Percentiles rank a stretch among this genome's conserved stretches.
phyloP scores from a whole-genome alignment of 148 eudicot species.

The Pharnaceum exiguum region DNA sequence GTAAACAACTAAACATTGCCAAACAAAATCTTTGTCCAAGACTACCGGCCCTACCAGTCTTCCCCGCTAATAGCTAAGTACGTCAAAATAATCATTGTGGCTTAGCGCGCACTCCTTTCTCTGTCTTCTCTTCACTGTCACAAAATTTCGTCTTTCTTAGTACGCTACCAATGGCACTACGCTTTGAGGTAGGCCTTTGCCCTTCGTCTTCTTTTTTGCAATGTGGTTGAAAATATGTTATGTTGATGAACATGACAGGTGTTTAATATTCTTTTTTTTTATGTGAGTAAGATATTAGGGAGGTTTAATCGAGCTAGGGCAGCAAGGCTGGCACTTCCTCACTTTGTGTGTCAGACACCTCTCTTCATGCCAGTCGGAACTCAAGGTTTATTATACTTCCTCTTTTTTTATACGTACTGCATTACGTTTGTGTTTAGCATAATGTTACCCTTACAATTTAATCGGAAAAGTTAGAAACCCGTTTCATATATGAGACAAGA shows the following conservation, averaged over 20 bases:
- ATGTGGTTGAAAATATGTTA: neutral
- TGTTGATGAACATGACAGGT: neutral
- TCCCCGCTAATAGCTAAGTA: too few species aligned
- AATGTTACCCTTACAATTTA: neutral
- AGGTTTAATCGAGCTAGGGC: conserved; percentile 91
- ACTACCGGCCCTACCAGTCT: too few species aligned
- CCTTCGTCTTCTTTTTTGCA: too few species aligned
- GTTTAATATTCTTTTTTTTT: neutral
- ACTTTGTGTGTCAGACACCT: conserved; percentile 78
- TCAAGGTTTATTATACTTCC: conserved; percentile 48
- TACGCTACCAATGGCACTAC: conserved; percentile 20
- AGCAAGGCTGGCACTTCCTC: conserved; percentile 68
- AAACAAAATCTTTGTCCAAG: too few species aligned
- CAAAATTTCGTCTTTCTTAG: too few species aligned
- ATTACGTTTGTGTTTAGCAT: too few species aligned
- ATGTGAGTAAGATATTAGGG: conserved; percentile 57
- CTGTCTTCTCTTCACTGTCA: too few species aligned
- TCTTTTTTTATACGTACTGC: too few species aligned
- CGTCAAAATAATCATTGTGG: too few species aligned
- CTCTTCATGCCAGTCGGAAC: conserved; percentile 97
- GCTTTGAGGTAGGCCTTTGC: conserved; percentile 17
- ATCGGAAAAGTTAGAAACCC: neutral
- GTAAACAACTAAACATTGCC: too few species aligned
- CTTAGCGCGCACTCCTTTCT: too few species aligned
- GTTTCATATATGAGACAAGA: too few species aligned